Percentiles rank a stretch among this genome's conserved stretches.
These are phyloP conservation scores for Fagus crenata DNA, from an alignment of 306 rosid species.

Conservation along the genomic window DNA sequence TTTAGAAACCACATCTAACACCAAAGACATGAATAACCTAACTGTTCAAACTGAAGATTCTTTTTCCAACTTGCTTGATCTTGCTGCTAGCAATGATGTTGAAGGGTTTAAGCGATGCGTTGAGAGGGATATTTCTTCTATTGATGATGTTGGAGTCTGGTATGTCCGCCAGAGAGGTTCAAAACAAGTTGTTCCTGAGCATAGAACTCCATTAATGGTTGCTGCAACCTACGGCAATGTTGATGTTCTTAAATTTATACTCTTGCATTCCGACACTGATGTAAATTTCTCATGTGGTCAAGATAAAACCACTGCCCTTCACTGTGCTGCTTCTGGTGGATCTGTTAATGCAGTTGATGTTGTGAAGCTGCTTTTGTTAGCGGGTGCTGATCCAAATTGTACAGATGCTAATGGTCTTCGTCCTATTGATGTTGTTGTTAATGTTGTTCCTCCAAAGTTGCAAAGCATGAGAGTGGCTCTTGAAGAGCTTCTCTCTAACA, in stretches of 20 bases:
- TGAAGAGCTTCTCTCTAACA: slow-evolving; percentile 55
- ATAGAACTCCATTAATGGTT: slow-evolving; percentile 85
- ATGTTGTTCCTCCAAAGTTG: slow-evolving; percentile 65
- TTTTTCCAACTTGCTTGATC: slow-evolving; percentile 62
- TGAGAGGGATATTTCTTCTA: slow-evolving; percentile 44
- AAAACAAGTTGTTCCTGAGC: slow-evolving; percentile 64
- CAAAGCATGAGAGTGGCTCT: slow-evolving; percentile 40
- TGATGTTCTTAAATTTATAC: slow-evolving; percentile 63
- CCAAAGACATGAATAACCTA: slow-evolving; percentile 54
- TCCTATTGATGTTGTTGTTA: slow-evolving; percentile 68
- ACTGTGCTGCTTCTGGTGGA: slow-evolving; percentile 89
- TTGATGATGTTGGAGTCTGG: slow-evolving; percentile 68
- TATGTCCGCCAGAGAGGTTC: slow-evolving; percentile 74
- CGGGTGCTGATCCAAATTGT: slow-evolving; percentile 61
- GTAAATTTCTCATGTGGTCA: slow-evolving; percentile 66
- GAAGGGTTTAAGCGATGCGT: slow-evolving; percentile 58
- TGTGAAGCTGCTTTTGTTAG: slow-evolving; percentile 62
- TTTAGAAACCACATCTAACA: slow-evolving; percentile 42
- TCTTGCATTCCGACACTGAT: slow-evolving; percentile 48
- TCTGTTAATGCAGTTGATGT: slow-evolving; percentile 53
- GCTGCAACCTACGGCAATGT: slow-evolving; percentile 83
- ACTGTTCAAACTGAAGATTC: slow-evolving; percentile 60
- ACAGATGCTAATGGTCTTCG: slow-evolving; percentile 64
- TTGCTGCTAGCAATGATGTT: slow-evolving; percentile 79
- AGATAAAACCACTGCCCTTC: slow-evolving; percentile 81